Evolutionary conservation across 495 filamentous ascomycete genomes (phyloP), one percentile per base, ranked within the genome.

Genomic region (Xylaria palmicola): DNA sequence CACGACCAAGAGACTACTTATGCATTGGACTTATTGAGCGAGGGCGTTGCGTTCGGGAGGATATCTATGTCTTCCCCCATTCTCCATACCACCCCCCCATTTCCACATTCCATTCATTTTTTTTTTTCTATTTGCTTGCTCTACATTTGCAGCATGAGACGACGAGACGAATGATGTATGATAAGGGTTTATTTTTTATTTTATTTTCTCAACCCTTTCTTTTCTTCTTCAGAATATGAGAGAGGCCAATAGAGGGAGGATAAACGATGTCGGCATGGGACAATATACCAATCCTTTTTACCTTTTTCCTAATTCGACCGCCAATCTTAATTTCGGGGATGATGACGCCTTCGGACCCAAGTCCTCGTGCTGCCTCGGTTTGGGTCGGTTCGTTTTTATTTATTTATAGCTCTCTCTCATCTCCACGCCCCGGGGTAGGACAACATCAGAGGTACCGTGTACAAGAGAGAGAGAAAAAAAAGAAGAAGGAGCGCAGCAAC

Each of bases 151-250:
- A 41, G 40, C 10, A 61, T 36, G 59, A 55, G 57, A 61, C 6
- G 39, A 61, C 26, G 59, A 61, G 39, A 30, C 22, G 41, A 47
- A 61, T 34, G 59, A 61, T 61, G 59, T 61, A 55, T 55, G 49
- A 61, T 47, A 54, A 41, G 40, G 10, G 22, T 47, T 44, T 13
- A 36, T 45, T 48, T 58, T 10, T n/a, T 1, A 6, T 27, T 58
- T 27, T 19, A 36, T 19, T 30, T 48, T 24, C 24, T 48, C 6
- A 22, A 22, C 10, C 13, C 6, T 48, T 48, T 48, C 17, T 48
- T 24, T 27, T 24, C 3, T 8, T 48, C 13, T 48, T 48, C 6
- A 3, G 10, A 15, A 49, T 29, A 58, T 22, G 41, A 47, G 26
- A 58, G 15, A 43, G 55, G 41, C 44, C n/a, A n/a, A n/a, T n/a